Conservation (phyloP, 2,329 filamentous ascomycete genomes). For the Verticillium isaacii region DNA sequence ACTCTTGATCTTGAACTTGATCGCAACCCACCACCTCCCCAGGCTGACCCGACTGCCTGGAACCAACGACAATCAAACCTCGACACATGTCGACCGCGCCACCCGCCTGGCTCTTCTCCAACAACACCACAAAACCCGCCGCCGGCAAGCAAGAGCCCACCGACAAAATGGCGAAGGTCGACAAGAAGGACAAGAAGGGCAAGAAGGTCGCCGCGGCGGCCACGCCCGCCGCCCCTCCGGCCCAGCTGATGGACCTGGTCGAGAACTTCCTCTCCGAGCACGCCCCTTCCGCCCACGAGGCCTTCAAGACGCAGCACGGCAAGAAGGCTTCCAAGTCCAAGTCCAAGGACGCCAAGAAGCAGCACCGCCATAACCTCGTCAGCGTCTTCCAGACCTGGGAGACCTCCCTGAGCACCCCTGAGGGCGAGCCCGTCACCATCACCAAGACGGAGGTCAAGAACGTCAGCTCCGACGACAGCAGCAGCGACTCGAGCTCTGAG, state of each 20-base stretch:
- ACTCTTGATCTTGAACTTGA: not conserved
- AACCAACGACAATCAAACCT: not conserved
- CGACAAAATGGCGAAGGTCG: constrained; percentile 27
- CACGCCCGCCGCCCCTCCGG: constrained; percentile 36
- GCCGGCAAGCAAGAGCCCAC: not conserved
- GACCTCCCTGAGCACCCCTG: constrained; percentile 14
- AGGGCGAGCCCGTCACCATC: constrained; percentile 16
- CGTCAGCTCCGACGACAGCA: constrained; percentile 16
- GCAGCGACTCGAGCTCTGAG: constrained; percentile 26
- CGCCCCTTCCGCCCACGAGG: constrained; percentile 58
- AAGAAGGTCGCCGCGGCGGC: constrained; percentile 15
- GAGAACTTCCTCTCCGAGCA: constrained; percentile 62
- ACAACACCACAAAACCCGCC: constrained; percentile 24
- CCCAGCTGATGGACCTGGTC: constrained; percentile 62
- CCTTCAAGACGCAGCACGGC: constrained; percentile 59
- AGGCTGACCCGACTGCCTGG: not conserved
- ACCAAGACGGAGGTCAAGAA: constrained; percentile 14
- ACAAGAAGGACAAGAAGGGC: constrained; percentile 11
- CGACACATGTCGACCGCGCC: constrained; percentile 26
- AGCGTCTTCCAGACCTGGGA: constrained; percentile 49
- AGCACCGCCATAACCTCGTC: constrained; percentile 35
- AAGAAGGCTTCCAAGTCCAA: constrained; percentile 29
- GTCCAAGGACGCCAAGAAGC: constrained; percentile 16
- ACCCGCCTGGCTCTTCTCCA: constrained; percentile 39
- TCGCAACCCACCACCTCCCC: not conserved